Percentiles rank a stretch among this genome's conserved stretches.
These are phyloP conservation scores for Pseudoturritis turrita DNA, from an alignment of 345 rosid genomes.

Conservation along the genomic window DNA sequence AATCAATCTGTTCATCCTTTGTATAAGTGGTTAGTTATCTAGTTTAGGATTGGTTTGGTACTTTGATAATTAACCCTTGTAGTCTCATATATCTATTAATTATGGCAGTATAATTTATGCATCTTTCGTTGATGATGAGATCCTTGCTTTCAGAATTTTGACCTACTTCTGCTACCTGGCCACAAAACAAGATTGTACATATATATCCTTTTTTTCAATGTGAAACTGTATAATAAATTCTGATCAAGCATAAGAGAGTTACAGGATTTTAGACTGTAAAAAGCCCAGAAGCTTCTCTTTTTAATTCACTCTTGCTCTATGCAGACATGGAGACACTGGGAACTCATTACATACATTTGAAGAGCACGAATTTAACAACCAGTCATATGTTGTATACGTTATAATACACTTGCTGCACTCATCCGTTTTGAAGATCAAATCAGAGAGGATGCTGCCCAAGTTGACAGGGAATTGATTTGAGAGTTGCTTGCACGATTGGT, in stretches of 20 bases:
- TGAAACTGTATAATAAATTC: background rate
- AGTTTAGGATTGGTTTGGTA: background rate
- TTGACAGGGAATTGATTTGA: conserved; percentile 70
- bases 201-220: too few relatives aligned
- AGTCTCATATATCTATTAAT: background rate
- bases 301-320: background rate
- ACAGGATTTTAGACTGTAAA: background rate
- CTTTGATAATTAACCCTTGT: background rate
- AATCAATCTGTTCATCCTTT: conserved; percentile 4
- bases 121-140: background rate
- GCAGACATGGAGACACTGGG: conserved; percentile 70
- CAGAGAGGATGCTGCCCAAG: conserved; percentile 82
- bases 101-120: background rate
- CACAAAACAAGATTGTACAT: background rate
- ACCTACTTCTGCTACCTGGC: background rate
- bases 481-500: too few relatives aligned
- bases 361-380: conserved; percentile 46
- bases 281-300: background rate
- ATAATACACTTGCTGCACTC: conserved; percentile 66
- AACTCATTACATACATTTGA: conserved; percentile 42
- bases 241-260: too few relatives aligned
- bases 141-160: background rate
- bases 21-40: background rate
- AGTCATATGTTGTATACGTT: conserved; percentile 77
- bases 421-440: conserved; percentile 82